Evolutionary conservation across 1,284 basidiomycete species (phyloP), one percentile per base, ranked within the genome.

Genomic region (Naganishia sp.): DNA sequence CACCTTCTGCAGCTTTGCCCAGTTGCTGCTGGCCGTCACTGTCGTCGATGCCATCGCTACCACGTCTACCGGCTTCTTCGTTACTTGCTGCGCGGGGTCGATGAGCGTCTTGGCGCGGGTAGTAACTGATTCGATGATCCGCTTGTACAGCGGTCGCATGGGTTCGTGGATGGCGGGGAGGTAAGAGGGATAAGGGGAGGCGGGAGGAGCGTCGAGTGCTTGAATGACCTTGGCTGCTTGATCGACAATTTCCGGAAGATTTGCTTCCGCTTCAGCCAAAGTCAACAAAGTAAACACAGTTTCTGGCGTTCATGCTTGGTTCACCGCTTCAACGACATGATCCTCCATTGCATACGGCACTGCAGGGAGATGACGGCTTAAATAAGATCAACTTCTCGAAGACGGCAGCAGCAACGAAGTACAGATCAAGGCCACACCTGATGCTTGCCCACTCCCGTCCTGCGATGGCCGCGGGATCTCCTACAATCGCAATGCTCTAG

Each of bases 1-100:
- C 55, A 74, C 74, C 64, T 70, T 71, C 67, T 77, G 73, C 15
- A 77, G 64, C 57, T 71, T 63, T 46, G 70, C 72, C 76, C 76
- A 77, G 60, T 77, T 77, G 54, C 75, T 73, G 56, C 74, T 70
- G 32, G 74, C 69, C 3, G 41, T 39, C 53, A n/a, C 17, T 11
- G 63, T 45, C 25, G 51, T 42, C 21, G 50, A 32, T 41, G 50
- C 51, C 61, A 46, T 63, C 42, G 10, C 42, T 39, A n/a, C 21
- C 25, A 25, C 47, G 21, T 63, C 49, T 28, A 28, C 28, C 13
- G 47, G 21, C 35, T 65, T 61, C 32, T 51, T 56, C 17, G 23
- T n/a, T 58, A 23, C 41, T 32, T 54, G 21, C 15, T 63, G 15
- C 39, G 28, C 51, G 18, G 51, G 42, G 18, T 28, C 4, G 7